Evolutionary conservation across 371 early-diverging fungal species (phyloP).

Genomic region (Rhizopus delemar): DNA sequence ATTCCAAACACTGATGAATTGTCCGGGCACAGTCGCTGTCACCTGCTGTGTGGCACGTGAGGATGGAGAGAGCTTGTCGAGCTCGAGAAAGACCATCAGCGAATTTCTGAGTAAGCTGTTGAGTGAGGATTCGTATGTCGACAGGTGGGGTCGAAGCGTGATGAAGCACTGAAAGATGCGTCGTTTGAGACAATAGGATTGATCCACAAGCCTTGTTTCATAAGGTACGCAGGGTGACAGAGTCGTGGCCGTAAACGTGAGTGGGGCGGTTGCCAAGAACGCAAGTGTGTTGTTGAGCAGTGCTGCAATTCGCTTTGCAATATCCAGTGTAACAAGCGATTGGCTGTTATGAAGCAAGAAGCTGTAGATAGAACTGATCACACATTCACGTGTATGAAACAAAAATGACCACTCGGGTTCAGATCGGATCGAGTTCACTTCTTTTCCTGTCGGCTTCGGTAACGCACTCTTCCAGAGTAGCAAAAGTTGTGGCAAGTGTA

Average conservation of each 20-base stretch:
- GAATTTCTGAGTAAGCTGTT: constrained; percentile 60
- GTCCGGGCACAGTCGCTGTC: constrained; percentile 55
- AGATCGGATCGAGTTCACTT: constrained; percentile 54
- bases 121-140: constrained; percentile 67
- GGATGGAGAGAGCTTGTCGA: constrained; percentile 53
- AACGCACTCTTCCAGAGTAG: constrained; percentile 72
- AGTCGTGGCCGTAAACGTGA: constrained; percentile 45
- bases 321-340: constrained; percentile 71
- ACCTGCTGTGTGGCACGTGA: constrained; percentile 58
- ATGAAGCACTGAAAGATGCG: constrained; percentile 79
- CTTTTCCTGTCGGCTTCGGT: constrained; percentile 64
- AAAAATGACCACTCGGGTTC: constrained; percentile 73
- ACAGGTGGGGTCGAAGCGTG: constrained; percentile 59
- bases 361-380: constrained; percentile 71
- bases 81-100: constrained; percentile 57
- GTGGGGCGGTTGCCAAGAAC: constrained; percentile 64
- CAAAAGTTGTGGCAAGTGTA: constrained; percentile 78
- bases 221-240: constrained; percentile 46
- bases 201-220: constrained; percentile 57
- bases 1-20: constrained; percentile 61
- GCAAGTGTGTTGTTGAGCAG: constrained; percentile 75
- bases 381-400: constrained; percentile 70
- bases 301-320: constrained; percentile 80
- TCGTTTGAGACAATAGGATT: constrained; percentile 61
- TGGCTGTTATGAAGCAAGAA: constrained; percentile 72